Percentiles rank a stretch among this genome's conserved stretches.
These are phyloP conservation scores for Antitrichia curtipendula DNA, from an alignment of 225 moss, liverwort and hornwort species.

Conservation along the genomic window DNA sequence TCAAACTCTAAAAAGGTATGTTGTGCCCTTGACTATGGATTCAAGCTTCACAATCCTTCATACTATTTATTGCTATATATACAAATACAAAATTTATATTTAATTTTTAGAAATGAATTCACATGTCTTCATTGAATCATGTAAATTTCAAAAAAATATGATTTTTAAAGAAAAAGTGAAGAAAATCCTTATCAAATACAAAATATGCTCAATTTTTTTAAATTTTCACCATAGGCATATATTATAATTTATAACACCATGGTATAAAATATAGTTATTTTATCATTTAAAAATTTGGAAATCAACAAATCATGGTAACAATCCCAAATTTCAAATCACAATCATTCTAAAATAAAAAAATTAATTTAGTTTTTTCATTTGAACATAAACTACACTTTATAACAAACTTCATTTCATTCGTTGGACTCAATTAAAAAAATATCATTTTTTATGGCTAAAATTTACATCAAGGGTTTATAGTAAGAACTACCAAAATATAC, in stretches of 20 bases:
- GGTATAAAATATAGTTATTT: background rate
- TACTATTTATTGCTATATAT: background rate
- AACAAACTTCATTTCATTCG: background rate
- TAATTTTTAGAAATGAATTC: background rate
- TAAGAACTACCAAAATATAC: background rate
- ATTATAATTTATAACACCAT: background rate
- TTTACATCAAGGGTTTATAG: accelerated
- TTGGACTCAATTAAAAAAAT: background rate
- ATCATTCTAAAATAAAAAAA: background rate
- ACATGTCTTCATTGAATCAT: background rate
- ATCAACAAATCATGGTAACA: background rate
- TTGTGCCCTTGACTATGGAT: accelerated
- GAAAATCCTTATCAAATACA: background rate
- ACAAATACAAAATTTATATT: background rate
- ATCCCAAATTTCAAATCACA: accelerated
- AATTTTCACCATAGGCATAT: too few relatives aligned
- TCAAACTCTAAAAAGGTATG: too few relatives aligned
- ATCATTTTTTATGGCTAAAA: background rate
- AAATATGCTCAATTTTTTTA: background rate
- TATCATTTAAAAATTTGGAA: background rate
- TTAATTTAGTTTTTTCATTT: background rate
- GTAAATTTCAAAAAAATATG: background rate
- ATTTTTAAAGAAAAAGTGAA: background rate
- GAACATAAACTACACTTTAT: background rate
- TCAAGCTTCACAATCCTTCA: background rate